These are phyloP conservation scores for Grosmannia clavigera DNA, from an alignment of 2,329 filamentous ascomycete genomes.

Conservation along the genomic window DNA sequence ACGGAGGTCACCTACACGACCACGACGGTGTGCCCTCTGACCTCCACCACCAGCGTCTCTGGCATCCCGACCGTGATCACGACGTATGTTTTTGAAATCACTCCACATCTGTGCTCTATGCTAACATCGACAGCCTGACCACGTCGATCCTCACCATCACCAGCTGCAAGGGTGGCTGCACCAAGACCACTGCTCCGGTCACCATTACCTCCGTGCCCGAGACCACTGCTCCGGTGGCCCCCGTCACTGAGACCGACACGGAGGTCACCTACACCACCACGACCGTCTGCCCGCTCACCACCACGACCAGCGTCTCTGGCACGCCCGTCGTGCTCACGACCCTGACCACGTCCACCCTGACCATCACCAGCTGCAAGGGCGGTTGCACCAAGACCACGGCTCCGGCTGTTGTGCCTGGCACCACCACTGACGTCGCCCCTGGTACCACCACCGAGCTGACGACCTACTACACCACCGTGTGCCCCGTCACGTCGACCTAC, in stretches of 20 bases:
- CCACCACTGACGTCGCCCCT: neutral
- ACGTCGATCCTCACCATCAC: conserved; percentile 33
- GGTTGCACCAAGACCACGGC: conserved; percentile 16
- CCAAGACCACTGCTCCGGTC: conserved; percentile 13
- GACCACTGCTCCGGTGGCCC: conserved; percentile 11
- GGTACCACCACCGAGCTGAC: conserved; percentile 20
- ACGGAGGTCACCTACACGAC: conserved; percentile 11
- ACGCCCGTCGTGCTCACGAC: neutral
- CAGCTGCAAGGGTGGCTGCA: conserved; percentile 21
- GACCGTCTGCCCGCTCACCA: conserved; percentile 20
- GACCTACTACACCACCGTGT: conserved; percentile 13
- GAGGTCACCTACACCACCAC: conserved; percentile 12
- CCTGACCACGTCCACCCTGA: conserved; percentile 32
- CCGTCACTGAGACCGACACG: conserved; percentile 11
- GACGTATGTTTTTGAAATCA: neutral
- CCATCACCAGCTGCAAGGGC: conserved; percentile 25
- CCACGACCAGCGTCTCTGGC: neutral
- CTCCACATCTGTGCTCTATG: too few species aligned
- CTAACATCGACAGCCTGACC: conserved; percentile 12
- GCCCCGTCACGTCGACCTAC: conserved; percentile 4
- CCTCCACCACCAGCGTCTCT: neutral
- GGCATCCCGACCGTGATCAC: neutral
- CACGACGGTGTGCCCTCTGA: conserved; percentile 20
- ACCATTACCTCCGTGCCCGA: conserved; percentile 6
- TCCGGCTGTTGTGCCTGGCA: neutral